These are phyloP conservation scores for Pseudogymnoascus sp. DNA, from an alignment of 2,329 filamentous ascomycete species.

Conservation along the genomic window DNA sequence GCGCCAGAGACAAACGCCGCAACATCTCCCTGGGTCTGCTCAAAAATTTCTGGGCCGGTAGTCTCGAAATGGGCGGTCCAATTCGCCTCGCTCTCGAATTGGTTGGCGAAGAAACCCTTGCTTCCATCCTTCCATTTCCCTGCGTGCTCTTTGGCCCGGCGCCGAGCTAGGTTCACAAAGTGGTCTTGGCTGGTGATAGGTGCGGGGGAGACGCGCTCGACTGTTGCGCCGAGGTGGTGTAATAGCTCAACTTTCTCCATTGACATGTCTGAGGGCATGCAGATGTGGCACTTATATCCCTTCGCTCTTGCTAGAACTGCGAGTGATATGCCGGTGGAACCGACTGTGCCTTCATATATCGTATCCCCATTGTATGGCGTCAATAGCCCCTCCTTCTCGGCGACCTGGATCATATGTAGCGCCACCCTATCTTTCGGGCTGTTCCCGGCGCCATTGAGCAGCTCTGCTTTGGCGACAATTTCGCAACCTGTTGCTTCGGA, in stretches of 20 bases:
- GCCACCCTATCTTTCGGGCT: constrained; percentile 95
- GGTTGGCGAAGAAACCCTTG: constrained; percentile 85
- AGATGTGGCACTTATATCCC: constrained; percentile 90
- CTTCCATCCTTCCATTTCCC: constrained; percentile 48
- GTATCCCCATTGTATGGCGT: constrained; percentile 77
- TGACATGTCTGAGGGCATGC: constrained; percentile 90
- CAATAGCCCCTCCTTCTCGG: constrained; percentile 69
- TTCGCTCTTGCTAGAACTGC: constrained; percentile 79
- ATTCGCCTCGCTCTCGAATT: constrained; percentile 89
- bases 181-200: constrained; percentile 90
- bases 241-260: constrained; percentile 84
- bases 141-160: constrained; percentile 68
- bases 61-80: constrained; percentile 72
- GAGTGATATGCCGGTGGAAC: constrained; percentile 90
- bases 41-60: constrained; percentile 84
- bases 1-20: constrained; percentile 91
- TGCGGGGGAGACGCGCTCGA: constrained; percentile 82
- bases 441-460: constrained; percentile 87
- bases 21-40: constrained; percentile 63
- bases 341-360: constrained; percentile 95
- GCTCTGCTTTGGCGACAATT: constrained; percentile 92
- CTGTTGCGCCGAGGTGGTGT: constrained; percentile 80
- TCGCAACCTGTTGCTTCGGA: constrained; percentile 79
- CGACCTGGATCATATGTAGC: constrained; percentile 75
- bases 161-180: constrained; percentile 85